Percentiles rank a stretch among this genome's conserved stretches.
These are phyloP conservation scores for Craterostigma plantagineum DNA, from an alignment of 257 asterid genomes.

Conservation along the genomic window DNA sequence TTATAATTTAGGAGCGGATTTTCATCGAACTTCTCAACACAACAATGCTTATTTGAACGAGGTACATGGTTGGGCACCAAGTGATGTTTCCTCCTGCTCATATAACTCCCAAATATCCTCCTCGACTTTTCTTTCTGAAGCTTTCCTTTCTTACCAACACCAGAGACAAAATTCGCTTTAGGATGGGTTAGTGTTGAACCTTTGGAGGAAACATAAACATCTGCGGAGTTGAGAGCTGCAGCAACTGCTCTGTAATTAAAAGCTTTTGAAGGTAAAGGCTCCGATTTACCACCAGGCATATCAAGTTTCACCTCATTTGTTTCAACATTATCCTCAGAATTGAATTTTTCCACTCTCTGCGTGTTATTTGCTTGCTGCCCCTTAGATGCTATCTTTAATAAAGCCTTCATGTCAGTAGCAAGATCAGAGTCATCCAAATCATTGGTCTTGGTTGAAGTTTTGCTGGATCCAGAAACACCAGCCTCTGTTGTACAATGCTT, in stretches of 20 bases:
- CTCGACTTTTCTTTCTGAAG: not conserved
- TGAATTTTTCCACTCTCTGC: constrained; percentile 5
- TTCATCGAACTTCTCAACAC: not conserved
- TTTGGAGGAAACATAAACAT: not conserved
- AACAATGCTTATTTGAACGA: not conserved
- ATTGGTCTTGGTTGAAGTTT: constrained; percentile 10
- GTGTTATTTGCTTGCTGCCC: constrained; percentile 4
- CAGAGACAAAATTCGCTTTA: not conserved
- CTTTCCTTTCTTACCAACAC: not conserved
- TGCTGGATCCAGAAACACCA: constrained; percentile 15
- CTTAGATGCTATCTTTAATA: constrained; percentile 3
- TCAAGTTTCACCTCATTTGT: too few species aligned
- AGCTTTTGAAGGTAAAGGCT: too few species aligned
- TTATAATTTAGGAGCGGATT: not conserved
- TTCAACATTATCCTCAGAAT: constrained; percentile 2
- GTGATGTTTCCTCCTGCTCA: not conserved
- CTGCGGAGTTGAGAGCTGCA: constrained; percentile 11
- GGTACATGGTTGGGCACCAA: not conserved
- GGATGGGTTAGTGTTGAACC: not conserved
- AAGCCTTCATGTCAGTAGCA: constrained; percentile 5
- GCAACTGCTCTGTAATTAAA: too few species aligned
- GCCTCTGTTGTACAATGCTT: constrained; percentile 7
- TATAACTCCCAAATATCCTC: too few species aligned
- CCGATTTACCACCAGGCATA: too few species aligned
- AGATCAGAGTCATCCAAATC: constrained; percentile 6